These are phyloP conservation scores for Pontederia crassipes DNA, from an alignment of 176 grass and related monocot genomes.

Conservation along the genomic window DNA sequence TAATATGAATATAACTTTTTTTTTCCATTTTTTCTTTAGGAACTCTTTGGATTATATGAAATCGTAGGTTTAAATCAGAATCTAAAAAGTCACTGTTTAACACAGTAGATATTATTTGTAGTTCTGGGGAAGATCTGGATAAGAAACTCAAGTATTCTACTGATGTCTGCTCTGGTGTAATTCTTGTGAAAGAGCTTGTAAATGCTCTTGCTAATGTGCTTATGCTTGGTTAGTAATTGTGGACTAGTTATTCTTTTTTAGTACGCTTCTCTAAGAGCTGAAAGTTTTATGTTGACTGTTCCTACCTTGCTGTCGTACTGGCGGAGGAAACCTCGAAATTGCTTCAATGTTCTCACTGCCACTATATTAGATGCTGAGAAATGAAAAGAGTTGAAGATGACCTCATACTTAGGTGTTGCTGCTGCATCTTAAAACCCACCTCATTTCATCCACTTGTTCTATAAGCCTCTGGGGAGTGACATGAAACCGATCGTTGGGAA, in stretches of 20 bases:
- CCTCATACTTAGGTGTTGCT: constrained; percentile 83
- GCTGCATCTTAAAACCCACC: constrained; percentile 89
- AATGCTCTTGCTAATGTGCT: constrained; percentile 95
- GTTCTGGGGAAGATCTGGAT: constrained; percentile 49
- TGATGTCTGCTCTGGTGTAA: constrained; percentile 71
- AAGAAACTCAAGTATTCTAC: constrained; percentile 70
- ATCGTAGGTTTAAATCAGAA: constrained; percentile 86
- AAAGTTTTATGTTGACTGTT: background rate
- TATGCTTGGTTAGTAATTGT: constrained; percentile 48
- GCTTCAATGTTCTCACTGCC: constrained; percentile 77
- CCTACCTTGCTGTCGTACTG: constrained; percentile 42
- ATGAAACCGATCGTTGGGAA: constrained; percentile 92
- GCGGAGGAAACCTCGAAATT: constrained; percentile 87
- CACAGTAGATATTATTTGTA: constrained; percentile 65
- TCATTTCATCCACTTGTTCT: constrained; percentile 90
- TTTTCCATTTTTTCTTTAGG: constrained; percentile 29
- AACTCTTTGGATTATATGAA: constrained; percentile 64
- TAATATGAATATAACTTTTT: background rate
- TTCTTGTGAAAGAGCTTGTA: constrained; percentile 89
- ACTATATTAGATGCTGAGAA: constrained; percentile 79
- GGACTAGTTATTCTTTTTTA: constrained; percentile 9
- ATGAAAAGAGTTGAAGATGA: constrained; percentile 87
- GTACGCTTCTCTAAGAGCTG: constrained; percentile 5
- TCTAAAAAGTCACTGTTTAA: constrained; percentile 72
- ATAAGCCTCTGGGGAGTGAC: constrained; percentile 60